A percentile compares a stretch with the other conserved stretches of the same genome.
phyloP scores from a whole-genome alignment of 805 yeast species.

The Scheffersomyces lignosus region DNA sequence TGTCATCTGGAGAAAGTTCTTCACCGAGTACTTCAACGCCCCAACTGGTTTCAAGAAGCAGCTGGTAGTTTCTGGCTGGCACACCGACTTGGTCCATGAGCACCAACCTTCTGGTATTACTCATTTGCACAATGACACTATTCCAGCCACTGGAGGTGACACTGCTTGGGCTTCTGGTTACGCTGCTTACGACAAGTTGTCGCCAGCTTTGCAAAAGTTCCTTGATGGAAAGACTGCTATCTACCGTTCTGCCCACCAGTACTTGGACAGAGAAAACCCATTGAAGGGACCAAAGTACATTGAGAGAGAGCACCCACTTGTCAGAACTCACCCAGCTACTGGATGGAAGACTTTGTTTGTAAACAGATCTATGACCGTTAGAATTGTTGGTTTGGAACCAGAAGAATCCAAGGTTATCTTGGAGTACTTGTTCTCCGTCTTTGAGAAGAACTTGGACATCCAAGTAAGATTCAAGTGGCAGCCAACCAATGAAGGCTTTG shows the following conservation, averaged over 20 bases:
- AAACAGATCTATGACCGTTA: conserved; percentile 50
- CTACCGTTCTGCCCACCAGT: conserved; percentile 42
- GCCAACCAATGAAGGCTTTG: conserved; percentile 39
- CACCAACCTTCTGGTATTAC: conserved; percentile 58
- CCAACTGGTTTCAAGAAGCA: conserved; percentile 1
- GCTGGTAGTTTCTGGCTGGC: conserved; percentile 31
- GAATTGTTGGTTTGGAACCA: conserved; percentile 53
- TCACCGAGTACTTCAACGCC: conserved; percentile 4
- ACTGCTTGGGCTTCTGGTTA: conserved; percentile 55
- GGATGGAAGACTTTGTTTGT: conserved; percentile 61
- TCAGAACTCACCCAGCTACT: conserved; percentile 66
- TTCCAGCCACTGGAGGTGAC: conserved; percentile 54
- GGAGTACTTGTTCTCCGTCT: conserved; percentile 45
- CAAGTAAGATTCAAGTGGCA: conserved; percentile 58
- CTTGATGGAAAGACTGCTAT: conserved; percentile 47
- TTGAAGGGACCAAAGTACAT: conserved; percentile 48
- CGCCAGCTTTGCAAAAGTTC: conserved; percentile 48
- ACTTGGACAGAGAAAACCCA: conserved; percentile 45
- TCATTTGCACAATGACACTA: conserved; percentile 51
- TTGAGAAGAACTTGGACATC: conserved; percentile 53
- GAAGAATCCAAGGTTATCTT: conserved; percentile 51
- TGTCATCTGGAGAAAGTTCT: conserved; percentile 8
- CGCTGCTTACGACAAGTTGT: conserved; percentile 53
- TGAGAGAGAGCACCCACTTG: conserved; percentile 59
- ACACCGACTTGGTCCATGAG: conserved; percentile 58